These are phyloP conservation scores for Asterionellopsis glacialis DNA, from an alignment of 108 stramenopile species.

Conservation along the genomic window DNA sequence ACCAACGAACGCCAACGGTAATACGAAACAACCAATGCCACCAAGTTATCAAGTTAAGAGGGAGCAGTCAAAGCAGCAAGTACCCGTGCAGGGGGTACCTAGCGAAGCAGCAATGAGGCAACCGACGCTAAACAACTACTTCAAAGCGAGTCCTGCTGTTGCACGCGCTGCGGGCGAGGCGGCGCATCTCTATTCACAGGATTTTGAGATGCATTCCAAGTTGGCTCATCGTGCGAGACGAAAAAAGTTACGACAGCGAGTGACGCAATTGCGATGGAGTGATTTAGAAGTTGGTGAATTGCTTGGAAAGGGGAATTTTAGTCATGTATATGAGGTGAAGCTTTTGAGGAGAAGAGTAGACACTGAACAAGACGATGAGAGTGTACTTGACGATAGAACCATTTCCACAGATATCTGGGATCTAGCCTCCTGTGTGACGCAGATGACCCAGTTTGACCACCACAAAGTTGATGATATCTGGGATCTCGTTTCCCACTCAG, in stretches of 20 bases:
- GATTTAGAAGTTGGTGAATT: conserved; percentile 9
- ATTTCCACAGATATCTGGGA: conserved; percentile 2
- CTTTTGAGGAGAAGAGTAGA: neutral
- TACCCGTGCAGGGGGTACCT: too few species aligned
- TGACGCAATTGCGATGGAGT: conserved; percentile 5
- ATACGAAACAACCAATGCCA: too few species aligned
- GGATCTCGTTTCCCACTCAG: conserved; percentile 1
- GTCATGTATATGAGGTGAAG: conserved; percentile 8
- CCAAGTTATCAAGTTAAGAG: too few species aligned
- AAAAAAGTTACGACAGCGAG: neutral
- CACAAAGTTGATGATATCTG: conserved; percentile 1
- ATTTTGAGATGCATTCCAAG: conserved; percentile 3
- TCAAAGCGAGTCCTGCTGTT: neutral
- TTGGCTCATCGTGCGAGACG: neutral
- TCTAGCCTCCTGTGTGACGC: neutral
- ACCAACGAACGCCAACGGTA: too few species aligned
- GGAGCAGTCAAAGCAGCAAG: too few species aligned
- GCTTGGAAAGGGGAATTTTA: conserved; percentile 7
- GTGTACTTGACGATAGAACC: neutral
- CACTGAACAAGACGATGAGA: neutral
- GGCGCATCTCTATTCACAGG: neutral
- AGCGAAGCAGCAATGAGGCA: too few species aligned
- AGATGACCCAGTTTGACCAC: neutral
- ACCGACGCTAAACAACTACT: too few species aligned
- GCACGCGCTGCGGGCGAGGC: conserved; percentile 1